Conservation (phyloP, 306 rosid genomes). For the Citrullus amarus region DNA sequence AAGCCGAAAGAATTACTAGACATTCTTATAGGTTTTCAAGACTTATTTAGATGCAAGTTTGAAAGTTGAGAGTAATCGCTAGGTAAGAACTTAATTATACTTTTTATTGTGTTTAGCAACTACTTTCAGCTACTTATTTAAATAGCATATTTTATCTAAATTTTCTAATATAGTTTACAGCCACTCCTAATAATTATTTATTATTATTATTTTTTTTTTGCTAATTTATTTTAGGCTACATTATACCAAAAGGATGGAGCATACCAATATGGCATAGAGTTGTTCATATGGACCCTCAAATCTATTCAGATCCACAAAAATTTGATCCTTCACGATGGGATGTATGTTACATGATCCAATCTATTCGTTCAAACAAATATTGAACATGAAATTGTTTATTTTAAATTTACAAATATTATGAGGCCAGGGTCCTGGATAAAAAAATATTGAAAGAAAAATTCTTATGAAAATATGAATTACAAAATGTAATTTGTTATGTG, state of each 20-base stretch:
- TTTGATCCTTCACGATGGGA: slow-evolving; percentile 59
- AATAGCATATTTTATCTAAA: too few relatives aligned
- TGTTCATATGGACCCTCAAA: slow-evolving; percentile 53
- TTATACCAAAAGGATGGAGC: slow-evolving; percentile 56
- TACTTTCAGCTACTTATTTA: too few relatives aligned
- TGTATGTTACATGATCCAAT: slow-evolving; percentile 1
- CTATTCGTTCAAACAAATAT: background rate
- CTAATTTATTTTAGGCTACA: slow-evolving; percentile 21
- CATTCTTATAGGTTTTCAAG: too few relatives aligned
- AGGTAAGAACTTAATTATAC: too few relatives aligned
- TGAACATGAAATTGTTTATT: background rate
- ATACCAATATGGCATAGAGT: slow-evolving; percentile 44
- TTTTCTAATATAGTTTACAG: too few relatives aligned
- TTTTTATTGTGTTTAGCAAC: too few relatives aligned
- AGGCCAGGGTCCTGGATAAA: too few relatives aligned
- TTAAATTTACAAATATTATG: too few relatives aligned
- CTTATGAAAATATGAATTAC: background rate
- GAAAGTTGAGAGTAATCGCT: too few relatives aligned
- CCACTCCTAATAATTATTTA: background rate
- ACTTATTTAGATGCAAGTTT: too few relatives aligned
- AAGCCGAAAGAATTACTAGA: too few relatives aligned
- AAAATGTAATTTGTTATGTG: background rate
- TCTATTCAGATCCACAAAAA: slow-evolving; percentile 31
- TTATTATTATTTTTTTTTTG: background rate
- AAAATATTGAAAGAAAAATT: too few relatives aligned